Base-by-base conservation (phyloP, 306 rosid species). In the Sophora flavescens region DNA sequence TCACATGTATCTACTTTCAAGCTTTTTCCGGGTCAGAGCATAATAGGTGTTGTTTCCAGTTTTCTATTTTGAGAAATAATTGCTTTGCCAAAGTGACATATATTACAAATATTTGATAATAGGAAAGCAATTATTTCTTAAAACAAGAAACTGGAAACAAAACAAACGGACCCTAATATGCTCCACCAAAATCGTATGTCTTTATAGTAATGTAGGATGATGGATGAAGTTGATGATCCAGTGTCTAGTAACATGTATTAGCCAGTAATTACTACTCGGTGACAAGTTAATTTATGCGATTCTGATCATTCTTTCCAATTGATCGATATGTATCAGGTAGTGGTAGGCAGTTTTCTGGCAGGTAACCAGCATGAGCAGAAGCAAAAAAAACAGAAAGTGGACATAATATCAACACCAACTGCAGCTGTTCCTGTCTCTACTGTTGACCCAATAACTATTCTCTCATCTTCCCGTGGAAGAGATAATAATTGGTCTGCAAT, bases 281-380 rank as follows among this genome's bases (percentile, higher is more conserved):
- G 45, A 15, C 12, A 36, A 44, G 59, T 68, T 53, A 17, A 33
- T 57, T 53, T 38, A 33, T 52, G 33, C 5, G 52, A 32, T 69
- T 83, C 57, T 81, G 42, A 77, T 47, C 0, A 60, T 77, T 35
- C 64, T 42, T 58, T 52, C 59, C 73, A 39, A 80, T 68, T 48
- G 58, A 63, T 83, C 72, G 61, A 63, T 44, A 52, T 72, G 52
- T 72, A 69, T 18, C 90, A 95, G 98, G 96, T 95, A 26, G 92
- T 92, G 59, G 89, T 95, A 38, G 98, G 98, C 70, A 95, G 98
- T 88, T 95, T 95, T 87, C 89, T 92, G 73, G 85, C 96, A 0
- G 97, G 96, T 64, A 92, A 92, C 83, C 96, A 95, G 80, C 96
- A 90, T 30, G 97, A 95, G 81, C 96, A 90, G 65, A 92, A 92